These are phyloP conservation scores for Hymenoscyphus linearis DNA, from an alignment of 2,329 filamentous ascomycete species.

Conservation along the genomic window DNA sequence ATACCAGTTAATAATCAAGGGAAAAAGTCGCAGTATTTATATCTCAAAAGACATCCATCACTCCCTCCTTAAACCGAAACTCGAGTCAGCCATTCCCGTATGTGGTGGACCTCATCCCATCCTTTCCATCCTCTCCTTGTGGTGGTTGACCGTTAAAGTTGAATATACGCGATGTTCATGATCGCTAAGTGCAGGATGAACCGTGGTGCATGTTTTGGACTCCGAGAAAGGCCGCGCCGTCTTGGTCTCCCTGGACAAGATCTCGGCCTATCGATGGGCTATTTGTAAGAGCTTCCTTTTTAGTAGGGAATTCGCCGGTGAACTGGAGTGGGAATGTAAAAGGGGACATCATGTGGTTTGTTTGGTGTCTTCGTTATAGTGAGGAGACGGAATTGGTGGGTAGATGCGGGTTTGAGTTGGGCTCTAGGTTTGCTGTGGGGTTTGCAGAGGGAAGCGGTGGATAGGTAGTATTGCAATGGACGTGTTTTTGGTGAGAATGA, in stretches of 20 bases:
- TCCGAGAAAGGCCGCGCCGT: constrained; percentile 13
- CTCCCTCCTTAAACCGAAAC: not conserved
- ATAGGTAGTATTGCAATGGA: not conserved
- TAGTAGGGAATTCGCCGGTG: constrained; percentile 1
- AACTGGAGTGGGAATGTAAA: no score
- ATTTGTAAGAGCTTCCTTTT: constrained; percentile 18
- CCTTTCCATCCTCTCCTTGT: not conserved
- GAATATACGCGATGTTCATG: constrained; percentile 19
- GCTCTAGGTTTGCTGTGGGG: no score
- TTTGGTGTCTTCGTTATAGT: not conserved
- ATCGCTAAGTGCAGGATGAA: constrained; percentile 20
- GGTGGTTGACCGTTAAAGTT: constrained; percentile 22
- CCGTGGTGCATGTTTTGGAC: constrained; percentile 2
- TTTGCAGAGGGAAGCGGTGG: not conserved
- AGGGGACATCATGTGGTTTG: not conserved
- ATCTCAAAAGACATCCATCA: not conserved
- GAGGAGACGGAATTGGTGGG: not conserved
- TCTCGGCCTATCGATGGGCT: constrained; percentile 14
- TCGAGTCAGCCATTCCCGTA: not conserved
- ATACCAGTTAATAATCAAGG: no score
- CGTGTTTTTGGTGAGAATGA: not conserved
- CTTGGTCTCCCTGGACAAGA: constrained; percentile 14
- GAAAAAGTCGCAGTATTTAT: not conserved
- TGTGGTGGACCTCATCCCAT: not conserved
- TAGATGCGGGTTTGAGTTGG: not conserved